Evolutionary conservation across 305 asterid genomes (phyloP).

Genomic region (Fraxinus nigra): DNA sequence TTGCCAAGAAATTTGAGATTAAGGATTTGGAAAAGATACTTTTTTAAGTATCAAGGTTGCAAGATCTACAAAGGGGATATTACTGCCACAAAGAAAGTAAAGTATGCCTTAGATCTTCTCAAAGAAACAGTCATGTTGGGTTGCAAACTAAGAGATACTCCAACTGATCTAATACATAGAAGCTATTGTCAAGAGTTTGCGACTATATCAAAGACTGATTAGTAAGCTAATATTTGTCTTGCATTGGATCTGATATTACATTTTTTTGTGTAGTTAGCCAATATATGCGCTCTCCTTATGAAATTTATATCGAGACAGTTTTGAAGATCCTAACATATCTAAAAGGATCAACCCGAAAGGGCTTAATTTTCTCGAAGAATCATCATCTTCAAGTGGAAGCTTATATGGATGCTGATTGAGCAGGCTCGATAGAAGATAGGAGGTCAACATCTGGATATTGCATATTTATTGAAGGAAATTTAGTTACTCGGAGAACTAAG

Average conservation of each 20-base stretch:
- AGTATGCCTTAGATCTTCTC: not conserved
- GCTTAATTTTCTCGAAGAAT: not conserved
- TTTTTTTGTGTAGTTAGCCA: not conserved
- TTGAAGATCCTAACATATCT: not conserved
- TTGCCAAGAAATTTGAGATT: not conserved
- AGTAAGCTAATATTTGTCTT: not conserved
- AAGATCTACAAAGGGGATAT: not conserved
- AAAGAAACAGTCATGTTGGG: not conserved
- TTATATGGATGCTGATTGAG: not conserved
- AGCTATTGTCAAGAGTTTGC: not conserved
- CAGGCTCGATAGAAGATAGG: not conserved
- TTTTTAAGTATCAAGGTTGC: not conserved
- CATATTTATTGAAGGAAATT: not conserved
- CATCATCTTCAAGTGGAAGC: not conserved
- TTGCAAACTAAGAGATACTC: not conserved
- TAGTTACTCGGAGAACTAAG: not conserved
- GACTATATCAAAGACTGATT: not conserved
- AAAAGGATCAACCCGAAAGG: not conserved
- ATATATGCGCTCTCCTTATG: not conserved
- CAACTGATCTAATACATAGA: not conserved
- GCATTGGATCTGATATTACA: not conserved
- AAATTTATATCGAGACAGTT: not conserved
- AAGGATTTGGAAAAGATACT: not conserved
- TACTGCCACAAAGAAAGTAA: not conserved
- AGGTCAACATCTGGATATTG: not conserved